A percentile compares a stretch with the other conserved stretches of the same genome.
These are phyloP conservation scores for Phascolomyces articulosus DNA, from an alignment of 371 early-diverging fungal genomes.

Conservation along the genomic window DNA sequence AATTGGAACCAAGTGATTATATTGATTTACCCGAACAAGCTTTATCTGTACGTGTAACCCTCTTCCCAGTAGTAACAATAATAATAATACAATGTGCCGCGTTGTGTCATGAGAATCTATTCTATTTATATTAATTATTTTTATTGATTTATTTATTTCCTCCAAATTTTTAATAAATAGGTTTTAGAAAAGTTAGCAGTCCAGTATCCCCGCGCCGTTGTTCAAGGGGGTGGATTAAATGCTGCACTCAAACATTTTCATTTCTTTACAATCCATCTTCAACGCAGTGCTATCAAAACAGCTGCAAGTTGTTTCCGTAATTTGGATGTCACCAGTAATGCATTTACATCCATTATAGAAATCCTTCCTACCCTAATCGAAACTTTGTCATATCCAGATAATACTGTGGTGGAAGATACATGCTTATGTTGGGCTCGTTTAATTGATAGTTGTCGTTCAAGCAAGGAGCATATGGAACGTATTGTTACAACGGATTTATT, in stretches of 20 bases:
- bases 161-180: conserved; percentile 16
- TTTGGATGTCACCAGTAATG: conserved; percentile 40
- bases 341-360: conserved; percentile 59
- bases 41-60: conserved; percentile 49
- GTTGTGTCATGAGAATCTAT: conserved; percentile 3
- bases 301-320: conserved; percentile 77
- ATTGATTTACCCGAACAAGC: conserved; percentile 92
- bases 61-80: no score
- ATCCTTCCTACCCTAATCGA: conserved; percentile 70
- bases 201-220: conserved; percentile 71
- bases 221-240: conserved; percentile 74
- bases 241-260: conserved; percentile 83
- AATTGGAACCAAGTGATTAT: conserved; percentile 79
- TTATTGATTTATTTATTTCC: not conserved
- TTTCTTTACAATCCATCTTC: conserved; percentile 84
- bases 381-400: conserved; percentile 67
- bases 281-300: conserved; percentile 77
- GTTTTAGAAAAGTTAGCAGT: conserved; percentile 73
- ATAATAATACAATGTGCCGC: no score
- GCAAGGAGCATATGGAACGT: conserved; percentile 54
- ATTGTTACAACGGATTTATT: conserved; percentile 46
- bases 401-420: conserved; percentile 70
- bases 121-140: not conserved
- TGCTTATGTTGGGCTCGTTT: conserved; percentile 70
- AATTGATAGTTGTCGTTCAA: conserved; percentile 56